Conservation (phyloP, 345 rosid genomes). For the Moricandia moricandioides region DNA sequence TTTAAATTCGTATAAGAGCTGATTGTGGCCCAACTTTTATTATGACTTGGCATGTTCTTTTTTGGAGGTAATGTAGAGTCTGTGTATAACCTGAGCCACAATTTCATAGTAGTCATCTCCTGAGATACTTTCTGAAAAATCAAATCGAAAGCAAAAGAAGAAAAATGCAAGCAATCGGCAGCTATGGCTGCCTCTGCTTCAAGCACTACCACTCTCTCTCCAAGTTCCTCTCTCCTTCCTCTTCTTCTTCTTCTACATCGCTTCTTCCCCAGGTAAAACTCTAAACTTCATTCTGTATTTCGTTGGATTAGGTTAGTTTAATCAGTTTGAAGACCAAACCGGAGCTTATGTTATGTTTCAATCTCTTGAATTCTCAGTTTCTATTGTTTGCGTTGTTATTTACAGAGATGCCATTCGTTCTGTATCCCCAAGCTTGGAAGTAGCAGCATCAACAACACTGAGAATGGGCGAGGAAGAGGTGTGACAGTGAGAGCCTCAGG, state of each 20-base stretch:
- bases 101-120: slow-evolving; percentile 1
- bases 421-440: slow-evolving; percentile 50
- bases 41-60: not conserved
- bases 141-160: not conserved
- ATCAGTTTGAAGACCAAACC: not conserved
- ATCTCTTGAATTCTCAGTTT: not conserved
- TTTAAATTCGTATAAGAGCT: not conserved
- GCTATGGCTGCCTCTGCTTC: slow-evolving; percentile 39
- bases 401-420: slow-evolving; percentile 53
- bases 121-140: not conserved
- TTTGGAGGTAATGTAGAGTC: not conserved
- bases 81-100: slow-evolving; percentile 27
- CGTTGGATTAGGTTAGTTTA: not conserved
- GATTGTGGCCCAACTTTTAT: not conserved
- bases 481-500: slow-evolving; percentile 58
- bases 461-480: slow-evolving; percentile 47
- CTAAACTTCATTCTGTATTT: not conserved
- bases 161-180: slow-evolving; percentile 33
- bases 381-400: not conserved
- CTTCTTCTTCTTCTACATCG: slow-evolving; percentile 33
- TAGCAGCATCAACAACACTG: slow-evolving; percentile 31
- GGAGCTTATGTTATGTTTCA: not conserved
- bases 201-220: slow-evolving; percentile 25
- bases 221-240: slow-evolving; percentile 38
- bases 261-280: slow-evolving; percentile 41